These are phyloP conservation scores for Myriosclerotinia scirpicola DNA, from an alignment of 2,329 filamentous ascomycete genomes.

Conservation along the genomic window DNA sequence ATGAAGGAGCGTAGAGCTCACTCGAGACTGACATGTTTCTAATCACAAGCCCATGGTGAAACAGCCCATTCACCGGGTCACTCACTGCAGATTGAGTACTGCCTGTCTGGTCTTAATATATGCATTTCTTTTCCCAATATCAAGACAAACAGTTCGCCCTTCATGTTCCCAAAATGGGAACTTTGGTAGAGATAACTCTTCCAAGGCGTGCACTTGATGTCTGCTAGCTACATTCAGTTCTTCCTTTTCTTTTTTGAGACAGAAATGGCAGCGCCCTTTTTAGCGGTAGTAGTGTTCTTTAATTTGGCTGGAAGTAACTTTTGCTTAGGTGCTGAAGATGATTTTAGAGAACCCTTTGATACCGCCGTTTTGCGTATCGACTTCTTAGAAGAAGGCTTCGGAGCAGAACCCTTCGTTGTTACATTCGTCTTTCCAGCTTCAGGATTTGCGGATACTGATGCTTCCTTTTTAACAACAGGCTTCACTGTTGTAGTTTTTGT, in stretches of 20 bases:
- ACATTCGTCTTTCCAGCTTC: neutral
- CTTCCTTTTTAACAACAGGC: neutral
- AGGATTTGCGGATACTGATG: neutral
- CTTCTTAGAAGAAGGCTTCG: neutral
- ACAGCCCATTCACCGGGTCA: no score
- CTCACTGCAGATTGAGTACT: no score
- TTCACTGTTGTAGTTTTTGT: neutral
- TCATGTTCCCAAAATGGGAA: neutral
- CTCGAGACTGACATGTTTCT: neutral
- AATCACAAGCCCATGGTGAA: neutral
- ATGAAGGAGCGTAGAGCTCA: neutral
- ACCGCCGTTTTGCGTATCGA: neutral
- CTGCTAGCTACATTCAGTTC: neutral
- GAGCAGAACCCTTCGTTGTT: neutral
- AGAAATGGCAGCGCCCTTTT: neutral
- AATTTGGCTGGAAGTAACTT: neutral
- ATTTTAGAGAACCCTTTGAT: neutral
- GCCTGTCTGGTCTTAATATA: neutral
- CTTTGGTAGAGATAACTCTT: neutral
- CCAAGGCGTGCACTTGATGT: neutral
- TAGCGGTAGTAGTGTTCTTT: neutral
- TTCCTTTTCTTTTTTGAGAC: neutral
- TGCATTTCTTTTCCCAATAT: neutral
- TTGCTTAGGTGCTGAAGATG: neutral
- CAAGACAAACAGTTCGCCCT: neutral